Evolutionary conservation across 257 asterid genomes (phyloP).

Genomic region (Gardenia jasminoides): DNA sequence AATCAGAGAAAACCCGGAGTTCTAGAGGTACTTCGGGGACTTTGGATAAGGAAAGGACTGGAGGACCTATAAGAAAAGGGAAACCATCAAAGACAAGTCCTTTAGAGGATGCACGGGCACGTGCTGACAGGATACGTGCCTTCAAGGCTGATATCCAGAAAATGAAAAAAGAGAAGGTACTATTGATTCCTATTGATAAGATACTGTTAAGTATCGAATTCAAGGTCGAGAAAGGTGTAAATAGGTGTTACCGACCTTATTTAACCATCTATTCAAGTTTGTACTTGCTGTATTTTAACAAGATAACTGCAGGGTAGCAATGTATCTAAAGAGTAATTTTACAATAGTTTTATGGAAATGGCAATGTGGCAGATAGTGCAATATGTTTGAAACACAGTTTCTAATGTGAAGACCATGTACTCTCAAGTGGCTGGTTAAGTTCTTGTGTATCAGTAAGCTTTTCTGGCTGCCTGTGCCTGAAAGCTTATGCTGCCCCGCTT

Average conservation of each 20-base stretch:
- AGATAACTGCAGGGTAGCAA: background rate
- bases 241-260: background rate
- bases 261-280: background rate
- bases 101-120: conserved; percentile 86
- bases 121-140: conserved; percentile 89
- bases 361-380: background rate
- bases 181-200: conserved; percentile 9
- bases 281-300: background rate
- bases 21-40: conserved; percentile 48
- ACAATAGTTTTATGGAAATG: background rate
- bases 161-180: conserved; percentile 88
- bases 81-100: conserved; percentile 68
- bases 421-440: background rate
- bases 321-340: background rate
- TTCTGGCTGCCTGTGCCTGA: background rate
- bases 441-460: background rate
- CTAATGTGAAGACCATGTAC: background rate
- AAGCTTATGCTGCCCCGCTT: background rate
- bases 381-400: background rate
- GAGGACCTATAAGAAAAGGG: conserved; percentile 74
- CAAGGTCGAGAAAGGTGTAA: background rate
- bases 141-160: conserved; percentile 89
- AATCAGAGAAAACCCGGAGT: conserved; percentile 56
- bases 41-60: conserved; percentile 57
- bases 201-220: background rate